Conservation (phyloP, 768 basidiomycete species). For the Tricholoma furcatifolium region DNA sequence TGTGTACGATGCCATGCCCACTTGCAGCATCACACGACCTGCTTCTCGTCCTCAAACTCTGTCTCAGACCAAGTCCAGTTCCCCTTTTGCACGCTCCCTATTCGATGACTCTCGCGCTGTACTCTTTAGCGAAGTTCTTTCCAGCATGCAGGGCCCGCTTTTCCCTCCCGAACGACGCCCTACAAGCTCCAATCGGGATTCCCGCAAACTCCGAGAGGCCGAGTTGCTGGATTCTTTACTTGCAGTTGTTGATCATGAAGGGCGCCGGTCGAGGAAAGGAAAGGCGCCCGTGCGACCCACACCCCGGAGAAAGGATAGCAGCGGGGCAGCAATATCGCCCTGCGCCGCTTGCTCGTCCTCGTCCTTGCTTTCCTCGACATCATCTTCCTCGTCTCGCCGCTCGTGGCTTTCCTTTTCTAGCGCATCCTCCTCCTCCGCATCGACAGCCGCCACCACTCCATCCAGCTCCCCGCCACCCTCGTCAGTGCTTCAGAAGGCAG, state of each 20-base stretch:
- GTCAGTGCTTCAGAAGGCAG: slow-evolving; percentile 5
- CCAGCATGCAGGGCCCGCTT: slow-evolving; percentile 56
- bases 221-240: slow-evolving; percentile 46
- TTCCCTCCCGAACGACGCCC: slow-evolving; percentile 42
- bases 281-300: slow-evolving; percentile 26
- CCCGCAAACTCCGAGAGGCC: slow-evolving; percentile 17
- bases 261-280: slow-evolving; percentile 28
- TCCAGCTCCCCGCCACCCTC: slow-evolving; percentile 22
- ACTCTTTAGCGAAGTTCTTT: slow-evolving; percentile 54
- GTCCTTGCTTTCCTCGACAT: slow-evolving; percentile 21
- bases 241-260: slow-evolving; percentile 38
- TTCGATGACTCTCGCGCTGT: slow-evolving; percentile 40
- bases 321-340: neutral
- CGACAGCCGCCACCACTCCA: slow-evolving; percentile 35
- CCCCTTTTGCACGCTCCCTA: slow-evolving; percentile 20
- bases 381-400: slow-evolving; percentile 26
- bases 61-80: slow-evolving; percentile 11
- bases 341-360: slow-evolving; percentile 22
- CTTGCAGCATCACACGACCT: neutral
- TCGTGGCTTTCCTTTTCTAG: slow-evolving; percentile 24
- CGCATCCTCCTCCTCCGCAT: slow-evolving; percentile 28
- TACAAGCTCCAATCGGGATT: slow-evolving; percentile 20
- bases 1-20: slow-evolving; percentile 27
- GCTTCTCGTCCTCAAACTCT: slow-evolving; percentile 4
- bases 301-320: slow-evolving; percentile 9